Percentiles rank a stretch among this genome's conserved stretches.
These are phyloP conservation scores for Russula sp. DNA, from an alignment of 768 basidiomycete species.

Conservation along the genomic window DNA sequence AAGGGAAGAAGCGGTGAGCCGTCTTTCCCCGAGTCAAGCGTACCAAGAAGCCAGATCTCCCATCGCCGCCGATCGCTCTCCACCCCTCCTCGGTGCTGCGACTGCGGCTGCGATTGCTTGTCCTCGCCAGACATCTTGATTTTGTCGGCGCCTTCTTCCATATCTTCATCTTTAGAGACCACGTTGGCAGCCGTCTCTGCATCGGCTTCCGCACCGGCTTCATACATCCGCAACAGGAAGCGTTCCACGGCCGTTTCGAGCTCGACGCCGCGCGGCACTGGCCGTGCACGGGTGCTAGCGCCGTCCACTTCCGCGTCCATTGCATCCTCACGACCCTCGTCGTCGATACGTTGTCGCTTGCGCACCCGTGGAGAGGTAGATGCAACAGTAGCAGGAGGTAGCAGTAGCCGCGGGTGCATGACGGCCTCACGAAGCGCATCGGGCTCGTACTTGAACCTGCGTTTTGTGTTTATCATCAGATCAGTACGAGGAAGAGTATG, in stretches of 20 bases:
- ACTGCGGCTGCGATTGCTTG: background rate
- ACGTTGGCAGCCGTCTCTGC: too few species aligned
- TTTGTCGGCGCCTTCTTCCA: background rate
- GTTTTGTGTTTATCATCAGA: background rate
- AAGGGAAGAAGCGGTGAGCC: background rate
- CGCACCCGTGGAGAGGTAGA: constrained; percentile 11
- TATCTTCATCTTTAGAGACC: background rate
- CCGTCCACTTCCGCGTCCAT: background rate
- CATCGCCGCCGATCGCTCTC: constrained; percentile 3
- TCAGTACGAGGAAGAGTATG: background rate
- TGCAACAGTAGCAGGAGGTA: background rate
- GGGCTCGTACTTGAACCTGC: constrained; percentile 29
- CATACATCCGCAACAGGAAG: constrained; percentile 24
- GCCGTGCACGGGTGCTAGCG: background rate
- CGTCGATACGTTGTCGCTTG: constrained; percentile 20
- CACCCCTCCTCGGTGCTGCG: background rate
- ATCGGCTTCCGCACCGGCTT: constrained; percentile 8
- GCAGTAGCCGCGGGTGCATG: constrained; percentile 14
- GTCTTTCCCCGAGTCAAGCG: background rate
- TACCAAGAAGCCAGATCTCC: constrained; percentile 10
- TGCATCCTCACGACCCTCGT: background rate
- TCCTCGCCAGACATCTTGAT: background rate
- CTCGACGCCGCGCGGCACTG: constrained; percentile 22
- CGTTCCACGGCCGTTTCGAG: constrained; percentile 28
- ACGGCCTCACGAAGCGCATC: constrained; percentile 25